Evolutionary conservation across 176 grass and related monocot genomes (phyloP), one percentile per base, ranked within the genome.

Genomic region (Alopecurus myosuroides): DNA sequence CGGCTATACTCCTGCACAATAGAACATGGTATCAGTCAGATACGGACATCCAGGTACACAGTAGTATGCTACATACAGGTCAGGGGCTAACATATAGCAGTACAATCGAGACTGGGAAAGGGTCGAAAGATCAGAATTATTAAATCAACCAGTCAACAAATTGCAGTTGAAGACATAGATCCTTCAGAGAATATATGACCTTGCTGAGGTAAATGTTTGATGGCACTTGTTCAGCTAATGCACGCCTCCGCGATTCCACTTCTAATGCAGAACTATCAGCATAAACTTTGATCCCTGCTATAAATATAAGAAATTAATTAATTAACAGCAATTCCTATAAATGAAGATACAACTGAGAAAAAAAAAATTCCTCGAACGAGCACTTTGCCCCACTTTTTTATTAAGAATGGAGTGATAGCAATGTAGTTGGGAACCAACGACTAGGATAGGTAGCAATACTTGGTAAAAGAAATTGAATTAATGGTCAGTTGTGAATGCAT

Each of bases 281-380:
- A 93, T 92, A 90, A 53, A 94, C 89, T 82, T 88, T 94, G 65
- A 95, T 77, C 31, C 87, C 96, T 98, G 85, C 22, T 34, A 87
- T 77, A 36, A 51, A n/a, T n/a, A 85, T 72, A 29, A 87, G 69
- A 0, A 87, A 67, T 35, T 50, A 65, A 34, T 52, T 62, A 35
- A 84, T 23, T 26, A 49, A 30, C 25, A 45, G 42, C 31, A 40
- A 10, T 61, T 48, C 13, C 12, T 17, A 60, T 33, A 77, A 72
- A 70, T 42, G 30, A 58, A 64, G 46, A 30, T 72, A 45, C n/a
- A 62, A 9, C 5, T 22, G 78, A 60, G n/a, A n/a, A n/a, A n/a
- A n/a, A n/a, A n/a, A 65, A 58, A 36, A 73, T 75, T 75, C 29
- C 17, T 51, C 4, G 13, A 46, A 46, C 40, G 2, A 63, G 28